Conservation (phyloP, 176 grass and related monocot species). For the Triticum dicoccoides region DNA sequence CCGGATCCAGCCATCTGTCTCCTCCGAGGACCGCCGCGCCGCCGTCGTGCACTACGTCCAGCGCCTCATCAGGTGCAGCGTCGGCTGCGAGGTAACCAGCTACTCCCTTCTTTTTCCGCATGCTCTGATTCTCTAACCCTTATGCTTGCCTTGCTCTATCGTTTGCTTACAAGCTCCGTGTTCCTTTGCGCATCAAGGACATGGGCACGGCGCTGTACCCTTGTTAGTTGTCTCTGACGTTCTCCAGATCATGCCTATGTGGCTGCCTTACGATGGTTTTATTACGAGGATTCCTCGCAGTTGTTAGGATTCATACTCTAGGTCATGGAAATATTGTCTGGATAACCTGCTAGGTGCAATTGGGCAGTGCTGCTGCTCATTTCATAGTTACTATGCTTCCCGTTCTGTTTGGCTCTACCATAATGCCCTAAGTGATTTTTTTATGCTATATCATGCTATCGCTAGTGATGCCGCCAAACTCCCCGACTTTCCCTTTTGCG, state of each 20-base stretch:
- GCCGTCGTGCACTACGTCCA: slow-evolving; percentile 73
- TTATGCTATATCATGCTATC: background rate
- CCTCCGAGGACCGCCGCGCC: slow-evolving; percentile 63
- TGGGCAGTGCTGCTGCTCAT: slow-evolving; percentile 2
- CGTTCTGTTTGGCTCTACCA: background rate
- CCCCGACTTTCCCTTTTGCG: too few species aligned
- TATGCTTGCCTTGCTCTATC: background rate
- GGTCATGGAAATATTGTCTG: background rate
- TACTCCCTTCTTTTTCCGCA: background rate
- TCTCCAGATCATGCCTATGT: slow-evolving; percentile 7
- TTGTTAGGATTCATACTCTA: background rate
- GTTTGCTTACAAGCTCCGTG: background rate
- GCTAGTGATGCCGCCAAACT: background rate
- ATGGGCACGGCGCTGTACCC: background rate
- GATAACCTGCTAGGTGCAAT: background rate
- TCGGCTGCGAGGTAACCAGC: slow-evolving; percentile 41
- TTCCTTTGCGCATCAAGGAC: background rate
- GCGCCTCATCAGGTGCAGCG: slow-evolving; percentile 39
- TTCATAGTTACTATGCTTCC: background rate
- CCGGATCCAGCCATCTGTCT: slow-evolving; percentile 65
- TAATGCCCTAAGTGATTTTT: background rate
- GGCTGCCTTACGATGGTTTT: background rate
- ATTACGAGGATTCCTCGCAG: background rate
- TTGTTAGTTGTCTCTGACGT: background rate
- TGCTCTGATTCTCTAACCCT: background rate